phyloP scores from a whole-genome alignment of 768 basidiomycete genomes.

The Tylopilus balloui region DNA sequence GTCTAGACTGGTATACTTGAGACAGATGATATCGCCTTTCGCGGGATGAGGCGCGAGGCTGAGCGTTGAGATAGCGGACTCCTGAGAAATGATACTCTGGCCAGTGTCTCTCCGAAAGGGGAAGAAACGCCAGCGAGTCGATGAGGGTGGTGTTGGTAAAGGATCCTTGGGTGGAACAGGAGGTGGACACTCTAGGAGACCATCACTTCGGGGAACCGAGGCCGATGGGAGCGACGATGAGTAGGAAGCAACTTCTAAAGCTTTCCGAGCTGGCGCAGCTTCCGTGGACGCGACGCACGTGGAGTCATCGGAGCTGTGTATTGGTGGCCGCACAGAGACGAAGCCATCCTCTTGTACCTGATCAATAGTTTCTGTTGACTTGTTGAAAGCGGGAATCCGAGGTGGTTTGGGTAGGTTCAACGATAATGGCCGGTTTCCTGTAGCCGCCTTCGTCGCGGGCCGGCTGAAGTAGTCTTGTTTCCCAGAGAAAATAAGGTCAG shows the following conservation, averaged over 20 bases:
- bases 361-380: slow-evolving; percentile 30
- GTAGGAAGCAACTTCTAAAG: slow-evolving; percentile 7
- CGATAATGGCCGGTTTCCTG: slow-evolving; percentile 18
- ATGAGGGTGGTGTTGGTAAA: slow-evolving; percentile 20
- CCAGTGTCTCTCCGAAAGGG: slow-evolving; percentile 42
- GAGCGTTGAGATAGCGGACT: slow-evolving; percentile 19
- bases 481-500: slow-evolving; percentile 15
- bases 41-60: slow-evolving; percentile 30
- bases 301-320: slow-evolving; percentile 11
- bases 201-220: slow-evolving; percentile 10
- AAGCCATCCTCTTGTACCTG: background rate
- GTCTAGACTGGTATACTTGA: slow-evolving; percentile 69
- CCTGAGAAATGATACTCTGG: slow-evolving; percentile 27
- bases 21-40: slow-evolving; percentile 69
- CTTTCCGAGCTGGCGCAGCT: slow-evolving; percentile 2
- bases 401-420: slow-evolving; percentile 21
- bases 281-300: slow-evolving; percentile 17
- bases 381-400: slow-evolving; percentile 13
- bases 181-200: slow-evolving; percentile 22
- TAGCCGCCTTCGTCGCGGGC: slow-evolving; percentile 8
- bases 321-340: slow-evolving; percentile 7
- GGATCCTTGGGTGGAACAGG: slow-evolving; percentile 30
- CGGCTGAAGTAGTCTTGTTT: slow-evolving; percentile 25
- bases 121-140: slow-evolving; percentile 48
- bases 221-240: slow-evolving; percentile 12